Percentiles rank a stretch among this genome's conserved stretches.
Evolutionary conservation across 1,139 yeast genomes (phyloP).

Genomic region (Pichia cactophila): DNA sequence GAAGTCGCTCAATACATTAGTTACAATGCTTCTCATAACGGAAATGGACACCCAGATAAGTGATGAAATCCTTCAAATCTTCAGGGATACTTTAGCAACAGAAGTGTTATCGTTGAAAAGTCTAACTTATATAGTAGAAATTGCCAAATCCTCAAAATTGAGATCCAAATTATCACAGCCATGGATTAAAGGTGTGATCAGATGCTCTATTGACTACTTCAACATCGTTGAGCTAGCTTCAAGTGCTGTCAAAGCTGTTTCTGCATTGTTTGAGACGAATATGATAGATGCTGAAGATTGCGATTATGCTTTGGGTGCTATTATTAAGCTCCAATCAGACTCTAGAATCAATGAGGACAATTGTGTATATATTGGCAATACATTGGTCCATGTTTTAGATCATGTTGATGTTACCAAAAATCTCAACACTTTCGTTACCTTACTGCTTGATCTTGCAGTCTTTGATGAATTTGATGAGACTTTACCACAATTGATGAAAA

Average conservation of each 20-base stretch:
- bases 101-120: slow-evolving; percentile 8
- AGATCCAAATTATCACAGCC: not conserved
- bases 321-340: slow-evolving; percentile 10
- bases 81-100: slow-evolving; percentile 10
- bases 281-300: slow-evolving; percentile 12
- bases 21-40: slow-evolving; percentile 26
- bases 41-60: not conserved
- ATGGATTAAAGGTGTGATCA: slow-evolving; percentile 19
- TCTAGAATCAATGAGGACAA: slow-evolving; percentile 12
- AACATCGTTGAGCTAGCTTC: slow-evolving; percentile 17
- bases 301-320: slow-evolving; percentile 1
- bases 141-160: slow-evolving; percentile 12
- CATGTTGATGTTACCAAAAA: slow-evolving; percentile 3
- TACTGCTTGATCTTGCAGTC: slow-evolving; percentile 4
- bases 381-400: slow-evolving; percentile 12
- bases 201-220: slow-evolving; percentile 16
- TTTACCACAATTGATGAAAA: slow-evolving; percentile 14
- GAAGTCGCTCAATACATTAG: slow-evolving; percentile 35
- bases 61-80: slow-evolving; percentile 13
- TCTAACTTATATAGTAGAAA: slow-evolving; percentile 16
- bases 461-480: slow-evolving; percentile 16
- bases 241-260: slow-evolving; percentile 16
- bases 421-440: slow-evolving; percentile 10
- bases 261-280: slow-evolving; percentile 4
- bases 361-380: slow-evolving; percentile 9